Base-by-base conservation (phyloP, 768 basidiomycete genomes). In the Kwoniella dejecticola region DNA sequence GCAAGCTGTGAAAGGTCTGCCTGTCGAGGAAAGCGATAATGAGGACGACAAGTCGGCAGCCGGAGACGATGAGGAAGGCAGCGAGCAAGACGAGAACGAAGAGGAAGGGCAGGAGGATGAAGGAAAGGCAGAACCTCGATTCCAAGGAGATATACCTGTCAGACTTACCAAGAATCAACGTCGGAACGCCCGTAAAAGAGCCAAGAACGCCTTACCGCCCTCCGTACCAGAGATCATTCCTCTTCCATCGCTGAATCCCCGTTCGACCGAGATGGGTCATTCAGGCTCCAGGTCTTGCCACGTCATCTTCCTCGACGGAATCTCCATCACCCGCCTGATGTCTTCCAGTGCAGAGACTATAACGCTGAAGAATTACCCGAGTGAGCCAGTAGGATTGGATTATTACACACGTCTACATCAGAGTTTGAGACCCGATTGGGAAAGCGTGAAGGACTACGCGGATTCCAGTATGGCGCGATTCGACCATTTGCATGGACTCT, bases 391-490 rank as follows among this genome's bases (percentile, higher is more conserved):
- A 1, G 91, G 93, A 1, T 80, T 94, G 0, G 79, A 83, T 0
- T 91, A 90, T 77, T 95, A 94, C 72, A 67, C 80, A 2, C 79
- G 85, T 1, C 81, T 84, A 11, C 87, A 92, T 74, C 81, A 83
- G 1, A 77, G 87, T 0, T 79, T 85, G n/a, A 85, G 91, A 10
- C 92, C 92, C 0, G 84, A 89, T 4, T 82, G 95, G 5, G 86
- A 88, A 60, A 74, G 81, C 29, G 84, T 94, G 42, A 87, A 85
- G 55, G 83, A 82, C n/a, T 90, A 90, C 65, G 90, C 90, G 0
- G 90, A 94, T 75, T 85, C 86, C 2, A 85, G 84, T 26, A 87
- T 95, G 77, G 86, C 84, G 30, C 81, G 85, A 24, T 92, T 86
- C 81, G 93, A 95, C 71, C 86, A 86, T 74, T 83, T 88, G 60